A percentile compares a stretch with the other conserved stretches of the same genome.
Evolutionary conservation across 78 protist species (phyloP).

Genomic region (Diacronema lutheri): DNA sequence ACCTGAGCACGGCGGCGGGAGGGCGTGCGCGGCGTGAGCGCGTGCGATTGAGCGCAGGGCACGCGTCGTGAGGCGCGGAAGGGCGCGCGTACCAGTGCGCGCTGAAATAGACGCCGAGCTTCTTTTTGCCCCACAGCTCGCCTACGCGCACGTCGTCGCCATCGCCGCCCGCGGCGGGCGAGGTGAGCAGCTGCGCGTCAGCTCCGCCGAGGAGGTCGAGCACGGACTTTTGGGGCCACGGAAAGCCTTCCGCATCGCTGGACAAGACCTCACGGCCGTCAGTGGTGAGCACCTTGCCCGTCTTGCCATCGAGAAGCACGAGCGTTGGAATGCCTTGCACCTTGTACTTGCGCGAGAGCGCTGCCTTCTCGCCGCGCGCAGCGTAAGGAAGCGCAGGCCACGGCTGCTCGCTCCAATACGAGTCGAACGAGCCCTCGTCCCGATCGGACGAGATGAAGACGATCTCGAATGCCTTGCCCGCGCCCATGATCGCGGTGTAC

Average conservation of each 20-base stretch:
- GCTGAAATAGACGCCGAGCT: background rate
- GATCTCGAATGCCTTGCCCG: constrained; percentile 34
- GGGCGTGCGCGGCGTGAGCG: no score
- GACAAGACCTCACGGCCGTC: no score
- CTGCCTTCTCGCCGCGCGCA: background rate
- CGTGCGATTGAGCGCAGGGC: no score
- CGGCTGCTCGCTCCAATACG: background rate
- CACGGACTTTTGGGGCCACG: constrained; percentile 5
- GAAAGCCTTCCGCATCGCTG: background rate
- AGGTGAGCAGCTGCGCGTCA: background rate
- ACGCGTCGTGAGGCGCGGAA: no score
- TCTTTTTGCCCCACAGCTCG: background rate
- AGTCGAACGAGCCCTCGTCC: constrained; percentile 20
- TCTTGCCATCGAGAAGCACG: background rate
- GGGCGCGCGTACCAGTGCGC: constrained; percentile 8
- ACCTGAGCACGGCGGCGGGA: background rate
- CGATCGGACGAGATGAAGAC: constrained; percentile 33
- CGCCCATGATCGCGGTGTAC: background rate
- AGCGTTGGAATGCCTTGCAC: constrained; percentile 19
- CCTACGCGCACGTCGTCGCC: background rate
- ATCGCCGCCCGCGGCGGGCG: no score
- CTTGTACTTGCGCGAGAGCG: constrained; percentile 2
- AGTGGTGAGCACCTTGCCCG: background rate
- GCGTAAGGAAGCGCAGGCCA: constrained; percentile 9
- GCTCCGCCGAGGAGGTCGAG: background rate